Evolutionary conservation across 768 basidiomycete genomes (phyloP).

Genomic region (Kwoniella botswanensis): DNA sequence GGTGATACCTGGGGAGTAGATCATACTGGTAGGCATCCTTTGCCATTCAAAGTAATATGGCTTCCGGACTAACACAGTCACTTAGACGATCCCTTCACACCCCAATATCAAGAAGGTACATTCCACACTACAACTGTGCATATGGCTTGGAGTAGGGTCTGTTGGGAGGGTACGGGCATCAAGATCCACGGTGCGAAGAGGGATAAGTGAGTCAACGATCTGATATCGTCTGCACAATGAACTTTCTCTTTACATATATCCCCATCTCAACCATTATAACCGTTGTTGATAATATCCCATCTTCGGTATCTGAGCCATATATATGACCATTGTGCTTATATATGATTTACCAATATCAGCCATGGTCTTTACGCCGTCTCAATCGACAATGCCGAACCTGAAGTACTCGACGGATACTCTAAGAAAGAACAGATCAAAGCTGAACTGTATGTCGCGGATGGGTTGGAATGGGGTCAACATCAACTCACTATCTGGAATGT

Average conservation of each 20-base stretch:
- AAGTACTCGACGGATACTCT: conserved; percentile 17
- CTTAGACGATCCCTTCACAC: conserved; percentile 11
- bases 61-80: background rate
- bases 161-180: conserved; percentile 27
- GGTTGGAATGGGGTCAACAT: conserved; percentile 20
- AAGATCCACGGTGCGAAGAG: conserved; percentile 23
- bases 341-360: background rate
- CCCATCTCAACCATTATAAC: no score
- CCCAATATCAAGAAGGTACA: conserved; percentile 19
- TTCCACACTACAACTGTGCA: conserved; percentile 25
- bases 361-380: conserved; percentile 22
- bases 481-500: conserved; percentile 19
- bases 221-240: no score
- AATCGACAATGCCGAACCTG: conserved; percentile 11
- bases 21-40: conserved; percentile 11
- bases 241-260: no score
- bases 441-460: conserved; percentile 12
- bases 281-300: no score
- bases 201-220: conserved; percentile 20
- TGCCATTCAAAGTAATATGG: no score
- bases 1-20: conserved; percentile 23
- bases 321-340: background rate
- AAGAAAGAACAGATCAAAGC: conserved; percentile 14
- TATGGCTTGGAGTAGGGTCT: conserved; percentile 20
- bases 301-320: background rate